Evolutionary conservation across 805 yeast genomes (phyloP).

Genomic region (Ogataea henricii): DNA sequence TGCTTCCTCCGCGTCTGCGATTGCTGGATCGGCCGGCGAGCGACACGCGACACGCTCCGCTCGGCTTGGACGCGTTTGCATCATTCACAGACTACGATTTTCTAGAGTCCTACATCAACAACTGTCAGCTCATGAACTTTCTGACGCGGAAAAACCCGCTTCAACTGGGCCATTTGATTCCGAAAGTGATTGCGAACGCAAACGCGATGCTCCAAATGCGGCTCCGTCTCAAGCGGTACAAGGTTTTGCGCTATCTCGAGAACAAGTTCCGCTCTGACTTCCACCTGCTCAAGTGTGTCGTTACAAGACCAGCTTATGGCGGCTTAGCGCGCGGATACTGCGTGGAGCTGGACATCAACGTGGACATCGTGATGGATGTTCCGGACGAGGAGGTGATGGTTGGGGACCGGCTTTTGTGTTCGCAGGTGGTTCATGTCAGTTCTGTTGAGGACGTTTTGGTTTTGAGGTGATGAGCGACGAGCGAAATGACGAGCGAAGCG

Average conservation of each 20-base stretch:
- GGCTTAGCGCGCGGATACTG: conserved; percentile 48
- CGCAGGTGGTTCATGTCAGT: conserved; percentile 45
- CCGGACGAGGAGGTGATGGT: conserved; percentile 30
- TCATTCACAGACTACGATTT: conserved; percentile 30
- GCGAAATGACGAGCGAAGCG: neutral
- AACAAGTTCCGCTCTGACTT: conserved; percentile 15
- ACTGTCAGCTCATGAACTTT: conserved; percentile 34
- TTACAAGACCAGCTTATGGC: conserved; percentile 38
- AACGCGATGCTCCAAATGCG: conserved; percentile 31
- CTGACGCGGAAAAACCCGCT: conserved; percentile 37
- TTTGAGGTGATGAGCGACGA: conserved; percentile 25
- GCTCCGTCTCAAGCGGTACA: conserved; percentile 20
- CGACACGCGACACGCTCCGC: conserved; percentile 25
- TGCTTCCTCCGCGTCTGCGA: conserved; percentile 23
- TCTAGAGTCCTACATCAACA: conserved; percentile 32
- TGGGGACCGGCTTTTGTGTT: conserved; percentile 51
- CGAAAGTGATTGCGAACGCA: conserved; percentile 16
- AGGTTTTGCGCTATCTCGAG: conserved; percentile 14
- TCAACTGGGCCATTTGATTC: conserved; percentile 9
- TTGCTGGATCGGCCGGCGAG: conserved; percentile 24
- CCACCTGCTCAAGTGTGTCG: conserved; percentile 42
- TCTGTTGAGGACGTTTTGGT: conserved; percentile 41
- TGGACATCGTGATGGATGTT: conserved; percentile 38
- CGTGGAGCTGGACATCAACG: conserved; percentile 46
- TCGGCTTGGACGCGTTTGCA: conserved; percentile 31